A percentile compares a stretch with the other conserved stretches of the same genome.
Evolutionary conservation across 2,329 filamentous ascomycete species (phyloP).

Genomic region (Aspergillus tanneri): DNA sequence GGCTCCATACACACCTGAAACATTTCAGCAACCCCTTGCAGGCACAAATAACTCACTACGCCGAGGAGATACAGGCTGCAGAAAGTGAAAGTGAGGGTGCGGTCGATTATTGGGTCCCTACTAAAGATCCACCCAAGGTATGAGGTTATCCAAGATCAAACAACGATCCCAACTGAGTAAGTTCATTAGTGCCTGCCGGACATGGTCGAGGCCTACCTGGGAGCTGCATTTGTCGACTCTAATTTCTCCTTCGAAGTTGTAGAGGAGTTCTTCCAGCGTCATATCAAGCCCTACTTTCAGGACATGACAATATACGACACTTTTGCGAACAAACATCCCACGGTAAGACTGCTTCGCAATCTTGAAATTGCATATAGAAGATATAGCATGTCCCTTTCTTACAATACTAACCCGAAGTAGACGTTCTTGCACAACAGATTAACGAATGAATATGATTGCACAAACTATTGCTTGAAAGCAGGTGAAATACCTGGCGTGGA

Average conservation of each 20-base stretch:
- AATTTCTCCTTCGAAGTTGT: constrained; percentile 73
- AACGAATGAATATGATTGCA: constrained; percentile 64
- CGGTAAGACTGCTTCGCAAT: constrained; percentile 40
- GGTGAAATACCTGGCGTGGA: constrained; percentile 47
- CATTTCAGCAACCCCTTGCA: constrained; percentile 40
- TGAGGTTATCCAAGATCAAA: not conserved
- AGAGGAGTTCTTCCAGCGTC: constrained; percentile 70
- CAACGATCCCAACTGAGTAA: constrained; percentile 1
- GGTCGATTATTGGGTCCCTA: constrained; percentile 46
- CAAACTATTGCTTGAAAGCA: constrained; percentile 51
- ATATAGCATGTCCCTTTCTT: no score
- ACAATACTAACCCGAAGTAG: constrained; percentile 25
- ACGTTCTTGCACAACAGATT: constrained; percentile 69
- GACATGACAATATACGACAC: constrained; percentile 86
- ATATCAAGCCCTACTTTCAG: constrained; percentile 74
- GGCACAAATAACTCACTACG: constrained; percentile 52
- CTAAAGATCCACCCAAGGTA: constrained; percentile 46
- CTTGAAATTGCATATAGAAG: no score
- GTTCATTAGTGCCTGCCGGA: constrained; percentile 65
- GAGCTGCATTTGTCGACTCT: constrained; percentile 88
- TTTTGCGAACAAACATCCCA: constrained; percentile 83
- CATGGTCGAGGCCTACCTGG: constrained; percentile 83
- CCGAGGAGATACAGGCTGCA: constrained; percentile 37
- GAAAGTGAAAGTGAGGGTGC: constrained; percentile 31
- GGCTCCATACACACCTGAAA: constrained; percentile 71